Evolutionary conservation across 345 rosid species (phyloP), one percentile per base, ranked within the genome.

Genomic region (Clarkia xantiana): DNA sequence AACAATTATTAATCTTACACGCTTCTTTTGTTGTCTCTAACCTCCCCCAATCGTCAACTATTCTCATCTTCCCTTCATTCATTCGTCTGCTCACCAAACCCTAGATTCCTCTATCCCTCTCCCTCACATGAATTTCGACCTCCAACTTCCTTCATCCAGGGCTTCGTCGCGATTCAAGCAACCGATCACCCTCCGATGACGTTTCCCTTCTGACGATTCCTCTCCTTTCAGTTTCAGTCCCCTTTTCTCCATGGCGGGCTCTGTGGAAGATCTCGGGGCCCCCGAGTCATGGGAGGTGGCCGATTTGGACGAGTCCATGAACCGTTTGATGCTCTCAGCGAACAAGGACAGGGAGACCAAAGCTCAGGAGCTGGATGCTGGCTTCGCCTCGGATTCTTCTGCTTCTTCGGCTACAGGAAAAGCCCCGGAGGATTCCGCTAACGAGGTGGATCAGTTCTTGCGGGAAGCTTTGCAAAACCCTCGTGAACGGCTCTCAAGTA

Each of bases 221-320:
- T 29, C 40, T 22, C 40, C n/a, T 18, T 40, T 52, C 15, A 20
- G 6, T 45, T 11, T 3, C 47, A 29, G 19, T 19, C 18, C 40
- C 40, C 7, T 12, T 29, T n/a, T 29, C 46, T 22, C 39, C 60
- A 79, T 82, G 91, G 86, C 67, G 76, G 83, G 79, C 64, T 67
- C 91, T 75, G 76, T 49, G 78, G 84, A 75, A 64, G 93, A 79
- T 73, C 62, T 73, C 53, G 86, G 76, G 48, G 76, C 87, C 62
- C 82, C 85, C 40, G 94, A 80, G 48, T 80, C 88, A n/a, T 83
- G 94, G 94, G 94, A 83, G 79, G 77, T 67, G 12, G 94, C 79
- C 58, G 84, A 83, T 69, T 56, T 83, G 71, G 94, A 83, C 45
- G 79, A 78, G 36, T 61, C 88, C 49, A 67, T 80, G 82, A 76